Evolutionary conservation across 116 monocot genomes (phyloP).

Genomic region (Papilionanthe hybrid): DNA sequence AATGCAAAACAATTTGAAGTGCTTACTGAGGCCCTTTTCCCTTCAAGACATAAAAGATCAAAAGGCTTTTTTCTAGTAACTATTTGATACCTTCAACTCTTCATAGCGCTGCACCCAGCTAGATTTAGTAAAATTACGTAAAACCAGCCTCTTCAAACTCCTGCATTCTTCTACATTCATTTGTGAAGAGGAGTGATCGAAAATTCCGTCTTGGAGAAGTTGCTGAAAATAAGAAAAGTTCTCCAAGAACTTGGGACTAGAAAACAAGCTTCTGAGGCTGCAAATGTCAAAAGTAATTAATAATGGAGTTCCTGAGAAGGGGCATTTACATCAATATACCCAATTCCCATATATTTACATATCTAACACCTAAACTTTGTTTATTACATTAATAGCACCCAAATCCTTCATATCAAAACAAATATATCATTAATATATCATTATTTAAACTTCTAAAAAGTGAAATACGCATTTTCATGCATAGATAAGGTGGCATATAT

Average conservation of each 20-base stretch:
- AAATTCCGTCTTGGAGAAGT: slow-evolving; percentile 54
- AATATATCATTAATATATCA: too few species aligned
- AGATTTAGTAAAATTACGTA: slow-evolving; percentile 38
- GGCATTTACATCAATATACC: too few species aligned
- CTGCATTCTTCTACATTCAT: slow-evolving; percentile 34
- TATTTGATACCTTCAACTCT: slow-evolving; percentile 5
- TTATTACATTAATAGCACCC: too few species aligned
- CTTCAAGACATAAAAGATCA: neutral
- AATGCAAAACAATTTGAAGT: neutral
- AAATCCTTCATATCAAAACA: too few species aligned
- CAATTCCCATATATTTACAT: too few species aligned
- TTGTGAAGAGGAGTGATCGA: slow-evolving; percentile 40
- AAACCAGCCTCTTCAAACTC: slow-evolving; percentile 42
- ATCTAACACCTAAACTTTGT: too few species aligned
- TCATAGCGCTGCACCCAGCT: slow-evolving; percentile 38
- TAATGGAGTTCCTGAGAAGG: neutral
- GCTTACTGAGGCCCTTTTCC: neutral
- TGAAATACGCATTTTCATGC: too few species aligned
- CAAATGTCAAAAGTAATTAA: slow-evolving; percentile 1
- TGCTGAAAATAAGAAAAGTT: slow-evolving; percentile 54
- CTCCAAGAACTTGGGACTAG: slow-evolving; percentile 47
- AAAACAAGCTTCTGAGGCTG: slow-evolving; percentile 72
- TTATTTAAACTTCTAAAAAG: too few species aligned
- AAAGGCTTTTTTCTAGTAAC: neutral
- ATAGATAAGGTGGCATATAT: too few species aligned